Base-by-base conservation (phyloP, 768 basidiomycete genomes). In the Galerina sulciceps region DNA sequence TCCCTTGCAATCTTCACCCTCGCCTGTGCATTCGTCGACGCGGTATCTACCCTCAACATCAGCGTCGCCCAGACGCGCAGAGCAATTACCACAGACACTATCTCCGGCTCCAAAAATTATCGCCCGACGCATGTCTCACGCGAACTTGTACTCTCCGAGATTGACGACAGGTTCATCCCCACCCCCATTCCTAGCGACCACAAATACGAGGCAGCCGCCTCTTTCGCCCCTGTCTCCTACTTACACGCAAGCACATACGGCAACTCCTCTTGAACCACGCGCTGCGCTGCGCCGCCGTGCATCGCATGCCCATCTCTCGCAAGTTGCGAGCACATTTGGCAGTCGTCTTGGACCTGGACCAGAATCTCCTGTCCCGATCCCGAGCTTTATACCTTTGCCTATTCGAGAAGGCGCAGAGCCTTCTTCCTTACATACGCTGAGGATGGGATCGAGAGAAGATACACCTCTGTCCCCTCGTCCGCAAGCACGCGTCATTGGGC, bases 121-220 rank as follows among this genome's bases (percentile, higher is more conserved):
- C 6, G 50, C 52, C 13, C 57, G 65, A 35, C 61, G 63, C 14
- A 58, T 61, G 52, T 67, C 66, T 10, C 49, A 65, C 18, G 69
- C 67, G 20, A 55, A 64, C 26, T 40, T 66, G 26, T 60, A 55
- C 10, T 57, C 58, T 6, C 31, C 55, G 17, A 51, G 58, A 9
- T 34, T 53, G 15, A 34, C 54, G 13, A 23, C 49, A 6, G 41
- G 26, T 17, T 55, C 58, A n/a, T 50, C 53, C n/a, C 55, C 61
- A n/a, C 62, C 65, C 10, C 62, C 62, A 17, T 50, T 50, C 18
- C 38, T 60, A 18, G 55, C 62, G 11, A 37, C 59, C 42, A 53
- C 53, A 6, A 20, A 38, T 10, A 31, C n/a, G 15, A 48, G 56
- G 5, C 58, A 59, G n/a, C 57, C 42, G 1, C 52, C 59, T 22